Percentiles rank a stretch among this genome's conserved stretches.
phyloP scores from a whole-genome alignment of 805 yeast species.

The Dipodascopsis uninucleata region DNA sequence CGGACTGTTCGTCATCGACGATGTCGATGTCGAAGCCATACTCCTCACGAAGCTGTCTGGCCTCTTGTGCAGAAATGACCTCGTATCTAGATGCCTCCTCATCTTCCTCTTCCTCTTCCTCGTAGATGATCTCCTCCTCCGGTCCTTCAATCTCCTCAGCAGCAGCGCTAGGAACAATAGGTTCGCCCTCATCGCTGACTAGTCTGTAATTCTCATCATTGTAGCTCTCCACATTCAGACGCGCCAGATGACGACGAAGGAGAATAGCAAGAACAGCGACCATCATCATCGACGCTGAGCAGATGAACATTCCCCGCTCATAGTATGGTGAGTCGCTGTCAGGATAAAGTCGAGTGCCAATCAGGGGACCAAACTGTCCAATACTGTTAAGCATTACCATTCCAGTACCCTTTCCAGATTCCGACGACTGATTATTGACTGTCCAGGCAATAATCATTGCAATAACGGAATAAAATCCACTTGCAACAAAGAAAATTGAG shows the following conservation, averaged over 20 bases:
- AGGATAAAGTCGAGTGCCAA: conserved; percentile 33
- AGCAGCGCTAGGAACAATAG: no score
- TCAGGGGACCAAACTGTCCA: conserved; percentile 35
- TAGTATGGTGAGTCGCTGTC: conserved; percentile 29
- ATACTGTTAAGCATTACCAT: conserved; percentile 32
- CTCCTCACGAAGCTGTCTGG: conserved; percentile 23
- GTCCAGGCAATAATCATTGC: conserved; percentile 32
- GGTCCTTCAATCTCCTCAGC: no score
- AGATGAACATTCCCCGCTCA: conserved; percentile 29
- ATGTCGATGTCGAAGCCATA: conserved; percentile 26
- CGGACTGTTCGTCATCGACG: conserved; percentile 23
- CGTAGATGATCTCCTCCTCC: no score
- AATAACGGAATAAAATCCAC: conserved; percentile 33
- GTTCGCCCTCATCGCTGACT: no score
- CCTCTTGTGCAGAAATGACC: conserved; percentile 20
- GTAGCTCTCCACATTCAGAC: conserved; percentile 1
- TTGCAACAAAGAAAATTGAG: conserved; percentile 32
- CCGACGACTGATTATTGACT: conserved; percentile 34
- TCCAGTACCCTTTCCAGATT: conserved; percentile 33
- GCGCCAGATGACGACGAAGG: conserved; percentile 16
- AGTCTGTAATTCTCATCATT: neutral
- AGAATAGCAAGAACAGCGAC: conserved; percentile 25
- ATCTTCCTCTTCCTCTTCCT: no score
- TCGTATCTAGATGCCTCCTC: conserved; percentile 22
- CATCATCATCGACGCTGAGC: conserved; percentile 19